A percentile compares a stretch with the other conserved stretches of the same genome.
Evolutionary conservation across 371 early-diverging fungal species (phyloP).

Genomic region (Lichtheimia hyalospora): DNA sequence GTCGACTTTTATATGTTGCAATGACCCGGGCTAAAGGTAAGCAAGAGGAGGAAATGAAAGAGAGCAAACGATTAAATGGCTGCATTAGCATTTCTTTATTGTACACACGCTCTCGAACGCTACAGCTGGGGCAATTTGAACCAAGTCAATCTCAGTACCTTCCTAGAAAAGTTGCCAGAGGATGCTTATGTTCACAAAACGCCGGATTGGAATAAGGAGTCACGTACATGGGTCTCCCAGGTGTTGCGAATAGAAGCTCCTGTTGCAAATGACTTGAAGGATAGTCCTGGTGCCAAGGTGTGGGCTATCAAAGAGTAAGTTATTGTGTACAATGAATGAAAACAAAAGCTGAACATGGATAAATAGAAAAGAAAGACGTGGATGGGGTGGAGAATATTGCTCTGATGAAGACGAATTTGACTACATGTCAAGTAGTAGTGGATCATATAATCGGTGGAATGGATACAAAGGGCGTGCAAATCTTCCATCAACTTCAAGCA

Average conservation of each 20-base stretch:
- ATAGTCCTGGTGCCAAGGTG: constrained; percentile 3
- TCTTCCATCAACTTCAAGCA: background rate
- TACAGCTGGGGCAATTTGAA: constrained; percentile 4
- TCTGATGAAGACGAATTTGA: background rate
- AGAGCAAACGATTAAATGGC: background rate
- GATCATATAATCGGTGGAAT: background rate
- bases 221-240: constrained; percentile 16
- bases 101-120: constrained; percentile 11
- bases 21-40: constrained; percentile 24
- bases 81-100: constrained; percentile 14
- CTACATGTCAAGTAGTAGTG: background rate
- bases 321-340: too few relatives aligned
- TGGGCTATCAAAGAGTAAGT: constrained; percentile 3
- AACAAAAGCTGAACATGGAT: too few relatives aligned
- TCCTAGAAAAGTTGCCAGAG: constrained; percentile 8
- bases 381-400: background rate
- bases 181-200: constrained; percentile 3
- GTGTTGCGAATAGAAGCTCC: background rate
- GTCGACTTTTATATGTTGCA: constrained; percentile 24
- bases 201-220: constrained; percentile 9
- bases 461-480: background rate
- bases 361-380: too few relatives aligned
- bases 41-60: background rate
- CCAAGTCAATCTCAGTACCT: background rate
- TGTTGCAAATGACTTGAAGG: background rate